Evolutionary conservation across 1,139 yeast genomes (phyloP).

Genomic region (Pneumocystis canis): DNA sequence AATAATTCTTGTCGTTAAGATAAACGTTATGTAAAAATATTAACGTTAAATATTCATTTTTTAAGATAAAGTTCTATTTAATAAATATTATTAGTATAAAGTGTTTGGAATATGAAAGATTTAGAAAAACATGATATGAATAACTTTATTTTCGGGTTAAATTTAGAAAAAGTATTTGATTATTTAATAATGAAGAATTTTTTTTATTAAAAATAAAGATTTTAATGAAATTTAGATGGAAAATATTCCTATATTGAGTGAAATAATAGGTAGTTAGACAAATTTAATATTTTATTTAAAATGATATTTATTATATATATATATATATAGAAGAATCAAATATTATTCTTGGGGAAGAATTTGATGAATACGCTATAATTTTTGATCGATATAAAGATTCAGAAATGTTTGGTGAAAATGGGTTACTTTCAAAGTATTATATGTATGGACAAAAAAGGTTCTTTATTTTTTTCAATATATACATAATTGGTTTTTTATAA

Average conservation of each 20-base stretch:
- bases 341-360: constrained; percentile 6
- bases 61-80: neutral
- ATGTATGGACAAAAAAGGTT: constrained; percentile 7
- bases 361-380: constrained; percentile 5
- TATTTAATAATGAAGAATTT: neutral
- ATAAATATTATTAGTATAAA: neutral
- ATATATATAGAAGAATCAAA: neutral
- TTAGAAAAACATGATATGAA: neutral
- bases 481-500: neutral
- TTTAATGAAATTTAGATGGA: constrained; percentile 2
- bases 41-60: neutral
- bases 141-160: neutral
- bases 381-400: neutral
- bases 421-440: constrained; percentile 7
- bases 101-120: neutral
- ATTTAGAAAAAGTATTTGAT: neutral
- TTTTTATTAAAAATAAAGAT: neutral
- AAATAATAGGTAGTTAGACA: neutral
- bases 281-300: neutral
- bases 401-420: constrained; percentile 10
- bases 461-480: neutral
- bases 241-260: neutral
- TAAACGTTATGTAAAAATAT: too few species aligned
- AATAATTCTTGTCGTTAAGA: too few species aligned
- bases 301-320: neutral